A percentile compares a stretch with the other conserved stretches of the same genome.
phyloP scores from a whole-genome alignment of 805 yeast genomes.

The Nakazawaea anatomiae region DNA sequence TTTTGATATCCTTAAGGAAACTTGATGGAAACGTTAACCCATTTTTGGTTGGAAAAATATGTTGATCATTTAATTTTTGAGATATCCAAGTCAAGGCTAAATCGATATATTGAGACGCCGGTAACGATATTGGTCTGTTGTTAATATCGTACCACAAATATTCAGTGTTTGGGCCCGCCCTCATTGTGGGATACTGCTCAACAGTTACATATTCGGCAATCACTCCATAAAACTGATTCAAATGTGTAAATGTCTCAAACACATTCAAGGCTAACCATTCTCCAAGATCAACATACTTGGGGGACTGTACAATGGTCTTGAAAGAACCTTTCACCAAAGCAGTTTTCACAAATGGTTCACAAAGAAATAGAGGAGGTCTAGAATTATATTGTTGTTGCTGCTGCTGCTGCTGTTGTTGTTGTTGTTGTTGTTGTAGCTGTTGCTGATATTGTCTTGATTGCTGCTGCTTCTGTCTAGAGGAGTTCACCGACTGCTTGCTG shows the following conservation, averaged over 20 bases:
- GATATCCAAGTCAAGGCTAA: slow-evolving; percentile 87
- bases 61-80: slow-evolving; percentile 81
- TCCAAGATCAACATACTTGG: slow-evolving; percentile 88
- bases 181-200: slow-evolving; percentile 87
- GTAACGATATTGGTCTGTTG: slow-evolving; percentile 77
- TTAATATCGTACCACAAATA: slow-evolving; percentile 81
- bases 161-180: slow-evolving; percentile 89
- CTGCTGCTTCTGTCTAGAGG: slow-evolving; percentile 18
- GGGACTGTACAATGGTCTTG: slow-evolving; percentile 90
- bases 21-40: slow-evolving; percentile 88
- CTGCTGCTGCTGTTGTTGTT: slow-evolving; percentile 24
- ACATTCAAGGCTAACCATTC: slow-evolving; percentile 96
- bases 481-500: slow-evolving; percentile 36
- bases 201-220: slow-evolving; percentile 88
- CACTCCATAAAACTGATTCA: slow-evolving; percentile 87
- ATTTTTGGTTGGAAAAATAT: slow-evolving; percentile 84
- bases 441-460: slow-evolving; percentile 21
- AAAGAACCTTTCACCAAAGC: slow-evolving; percentile 95
- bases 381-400: slow-evolving; percentile 2
- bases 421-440: slow-evolving; percentile 12
- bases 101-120: slow-evolving; percentile 91
- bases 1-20: slow-evolving; percentile 75
- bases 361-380: slow-evolving; percentile 60
- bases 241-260: slow-evolving; percentile 80
- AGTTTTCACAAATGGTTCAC: slow-evolving; percentile 91